These are phyloP conservation scores for Lipomyces sp. DNA, from an alignment of 805 yeast genomes.

Conservation along the genomic window DNA sequence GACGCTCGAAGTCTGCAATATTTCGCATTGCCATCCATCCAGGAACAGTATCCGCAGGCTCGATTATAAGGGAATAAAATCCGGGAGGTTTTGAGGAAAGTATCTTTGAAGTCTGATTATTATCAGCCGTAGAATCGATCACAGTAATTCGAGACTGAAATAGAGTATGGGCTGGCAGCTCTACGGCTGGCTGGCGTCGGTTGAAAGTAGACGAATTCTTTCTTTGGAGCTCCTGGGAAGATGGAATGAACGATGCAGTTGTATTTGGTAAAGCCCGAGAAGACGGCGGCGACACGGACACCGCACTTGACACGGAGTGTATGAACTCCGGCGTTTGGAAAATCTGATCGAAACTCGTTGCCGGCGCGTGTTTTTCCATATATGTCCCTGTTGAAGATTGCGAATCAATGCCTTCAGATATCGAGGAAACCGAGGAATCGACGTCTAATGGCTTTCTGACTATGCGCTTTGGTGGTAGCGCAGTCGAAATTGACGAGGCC, in stretches of 20 bases:
- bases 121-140: slow-evolving; percentile 26
- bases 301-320: neutral
- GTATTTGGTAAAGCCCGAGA: neutral
- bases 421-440: no score
- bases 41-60: slow-evolving; percentile 23
- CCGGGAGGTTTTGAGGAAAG: slow-evolving; percentile 21
- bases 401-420: no score
- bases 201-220: slow-evolving; percentile 1
- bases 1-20: slow-evolving; percentile 24
- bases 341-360: slow-evolving; percentile 22
- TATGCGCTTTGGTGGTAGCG: no score
- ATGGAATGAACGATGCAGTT: neutral
- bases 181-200: slow-evolving; percentile 3
- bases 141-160: slow-evolving; percentile 18
- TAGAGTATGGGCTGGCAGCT: slow-evolving; percentile 11
- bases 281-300: neutral
- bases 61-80: slow-evolving; percentile 28
- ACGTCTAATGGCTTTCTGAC: no score
- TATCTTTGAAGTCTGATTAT: slow-evolving; percentile 6
- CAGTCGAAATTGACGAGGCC: no score
- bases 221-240: neutral
- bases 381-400: no score
- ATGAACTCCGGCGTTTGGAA: slow-evolving; percentile 3
- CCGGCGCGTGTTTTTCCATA: no score
- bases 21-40: slow-evolving; percentile 33